Base-by-base conservation (phyloP, 139 green algal genomes). In the Marvania coccoides region DNA sequence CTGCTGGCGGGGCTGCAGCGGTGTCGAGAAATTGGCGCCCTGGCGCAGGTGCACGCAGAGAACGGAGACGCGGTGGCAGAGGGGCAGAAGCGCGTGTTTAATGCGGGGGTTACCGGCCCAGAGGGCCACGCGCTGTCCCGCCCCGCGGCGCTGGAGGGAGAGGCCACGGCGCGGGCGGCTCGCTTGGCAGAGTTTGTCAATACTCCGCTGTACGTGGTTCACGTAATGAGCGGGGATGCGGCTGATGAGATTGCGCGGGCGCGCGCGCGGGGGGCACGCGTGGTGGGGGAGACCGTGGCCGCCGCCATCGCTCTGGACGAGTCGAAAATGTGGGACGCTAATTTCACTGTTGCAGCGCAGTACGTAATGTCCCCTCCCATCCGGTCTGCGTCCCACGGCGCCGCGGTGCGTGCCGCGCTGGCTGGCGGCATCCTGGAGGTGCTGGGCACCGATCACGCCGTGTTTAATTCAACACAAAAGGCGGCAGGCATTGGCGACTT, bases 321-420 rank as follows among this genome's bases (percentile, higher is more conserved):
- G 45, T 70, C 47, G 15, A 24, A 48, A 28, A 75, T 95, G 64
- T 94, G 83, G 83, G 31, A 94, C 61, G 24, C 67, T 15, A 81
- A 97, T 75, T 97, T 91, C 63, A 86, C 75, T 14, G 48, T 64
- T 1, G 88, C 87, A 30, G 88, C 89, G 1, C 53, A 77, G 24
- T 90, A 88, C 57, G 91, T 98, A 10, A 98, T 98, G 90, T 93
- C 82, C 54, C 92, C 92, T 8, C 92, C 92, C 26, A 93, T 98
- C 36, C 76, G 92, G 10, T 28, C 28, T n/a, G 56, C 46, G 31
- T 61, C 79, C 26, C 80, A 91, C 63, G 56, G 72, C 3, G 61
- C 24, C 13, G 63, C 63, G 12, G 8, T 86, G 14, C 51, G 61
- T 30, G 38, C 10, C 1, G 77, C 70, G 19, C 42, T 84, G 29